Percentiles rank a stretch among this genome's conserved stretches.
Evolutionary conservation across 148 eudicot genomes (phyloP).

Genomic region (Silene latifolia): DNA sequence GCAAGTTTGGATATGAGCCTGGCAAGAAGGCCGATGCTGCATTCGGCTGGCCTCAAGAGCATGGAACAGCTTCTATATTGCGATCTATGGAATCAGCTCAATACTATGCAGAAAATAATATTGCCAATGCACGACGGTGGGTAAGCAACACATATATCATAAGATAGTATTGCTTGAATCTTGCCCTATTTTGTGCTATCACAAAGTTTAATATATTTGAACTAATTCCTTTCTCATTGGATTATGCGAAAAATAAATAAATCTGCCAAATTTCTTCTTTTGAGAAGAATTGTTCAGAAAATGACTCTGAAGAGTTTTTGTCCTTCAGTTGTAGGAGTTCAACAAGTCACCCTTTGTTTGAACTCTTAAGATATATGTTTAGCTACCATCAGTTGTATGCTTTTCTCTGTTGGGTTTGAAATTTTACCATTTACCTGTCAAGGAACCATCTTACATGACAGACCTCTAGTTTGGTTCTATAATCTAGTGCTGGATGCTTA

Average conservation of each 20-base stretch:
- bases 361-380: not conserved
- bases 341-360: not conserved
- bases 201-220: not conserved
- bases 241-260: not conserved
- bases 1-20: slow-evolving; percentile 58
- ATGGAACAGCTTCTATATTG: slow-evolving; percentile 51
- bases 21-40: slow-evolving; percentile 65
- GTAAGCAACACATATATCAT: slow-evolving; percentile 38
- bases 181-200: not conserved
- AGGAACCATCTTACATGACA: not conserved
- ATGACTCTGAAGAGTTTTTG: not conserved
- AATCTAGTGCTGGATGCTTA: no score
- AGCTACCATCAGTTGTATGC: not conserved
- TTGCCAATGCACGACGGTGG: slow-evolving; percentile 88
- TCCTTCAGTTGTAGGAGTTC: not conserved
- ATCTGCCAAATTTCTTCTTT: not conserved
- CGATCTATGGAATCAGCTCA: slow-evolving; percentile 95
- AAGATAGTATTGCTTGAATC: not conserved
- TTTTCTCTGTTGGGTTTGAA: not conserved
- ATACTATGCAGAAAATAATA: slow-evolving; percentile 74
- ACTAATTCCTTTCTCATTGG: not conserved
- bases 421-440: not conserved
- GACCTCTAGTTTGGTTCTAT: no score
- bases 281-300: no score
- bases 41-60: slow-evolving; percentile 54